Conservation (phyloP, 768 basidiomycete genomes). For the Leccinum variicolor region DNA sequence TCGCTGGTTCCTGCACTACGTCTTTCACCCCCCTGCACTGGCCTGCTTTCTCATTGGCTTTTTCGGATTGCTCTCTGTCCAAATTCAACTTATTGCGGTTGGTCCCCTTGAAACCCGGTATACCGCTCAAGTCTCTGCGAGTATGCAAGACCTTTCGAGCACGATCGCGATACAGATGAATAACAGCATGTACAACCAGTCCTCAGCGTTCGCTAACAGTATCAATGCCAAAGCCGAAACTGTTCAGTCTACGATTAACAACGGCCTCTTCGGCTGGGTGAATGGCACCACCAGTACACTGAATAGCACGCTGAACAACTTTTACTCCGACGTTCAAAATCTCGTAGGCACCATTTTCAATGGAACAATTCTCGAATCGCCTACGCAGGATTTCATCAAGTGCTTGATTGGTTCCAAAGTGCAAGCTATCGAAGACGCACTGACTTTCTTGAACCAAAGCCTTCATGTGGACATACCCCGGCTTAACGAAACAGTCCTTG, state of each 20-base stretch:
- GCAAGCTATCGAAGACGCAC: constrained; percentile 75
- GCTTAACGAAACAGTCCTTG: constrained; percentile 69
- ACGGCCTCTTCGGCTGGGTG: constrained; percentile 93
- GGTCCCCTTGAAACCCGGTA: constrained; percentile 70
- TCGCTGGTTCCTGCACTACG: constrained; percentile 87
- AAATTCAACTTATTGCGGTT: constrained; percentile 83
- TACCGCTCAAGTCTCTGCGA: constrained; percentile 54
- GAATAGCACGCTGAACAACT: constrained; percentile 80
- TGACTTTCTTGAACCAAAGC: constrained; percentile 91
- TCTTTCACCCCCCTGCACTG: constrained; percentile 88
- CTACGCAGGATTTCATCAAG: constrained; percentile 81
- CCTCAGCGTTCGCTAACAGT: constrained; percentile 67
- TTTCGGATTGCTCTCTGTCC: constrained; percentile 80
- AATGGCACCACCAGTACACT: constrained; percentile 85
- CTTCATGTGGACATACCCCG: constrained; percentile 76
- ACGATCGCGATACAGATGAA: constrained; percentile 78
- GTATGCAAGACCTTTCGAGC: constrained; percentile 63
- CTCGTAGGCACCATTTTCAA: constrained; percentile 79
- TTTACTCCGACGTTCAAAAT: constrained; percentile 83
- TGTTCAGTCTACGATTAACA: constrained; percentile 76
- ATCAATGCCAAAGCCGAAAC: constrained; percentile 69
- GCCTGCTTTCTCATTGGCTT: constrained; percentile 92
- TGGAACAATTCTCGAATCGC: constrained; percentile 75
- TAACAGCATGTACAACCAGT: constrained; percentile 78
- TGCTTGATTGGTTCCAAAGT: constrained; percentile 94